Evolutionary conservation across 2,329 filamentous ascomycete species (phyloP), one percentile per base, ranked within the genome.

Genomic region (Diaporthe sp.): DNA sequence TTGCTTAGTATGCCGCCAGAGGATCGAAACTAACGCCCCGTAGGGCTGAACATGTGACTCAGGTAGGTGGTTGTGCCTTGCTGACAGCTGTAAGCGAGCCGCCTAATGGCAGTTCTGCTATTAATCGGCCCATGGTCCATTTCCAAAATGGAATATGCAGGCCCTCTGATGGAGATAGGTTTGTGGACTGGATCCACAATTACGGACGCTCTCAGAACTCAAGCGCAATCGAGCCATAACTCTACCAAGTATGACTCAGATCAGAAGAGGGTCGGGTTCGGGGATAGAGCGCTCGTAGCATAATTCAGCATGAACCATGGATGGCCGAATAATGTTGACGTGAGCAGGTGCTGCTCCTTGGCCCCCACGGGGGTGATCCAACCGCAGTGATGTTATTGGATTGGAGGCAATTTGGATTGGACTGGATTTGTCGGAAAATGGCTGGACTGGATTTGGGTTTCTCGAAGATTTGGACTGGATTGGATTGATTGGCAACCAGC

Each of bases 1-100:
- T 53, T 51, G 63, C 63, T 68, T 68, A 68, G 44, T 53, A 68
- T 50, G 63, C 63, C 32, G 32, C 44, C 47, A 37, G 9, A 53
- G 47, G 63, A 68, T 68, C 47, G 27, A 53, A 25, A 39, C 63
- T 53, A 53, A 51, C 32, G 63, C 63, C 63, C n/a, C 13, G 32
- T 68, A 68, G 63, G 63, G 63, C 63, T 68, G 63, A 22, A 53
- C 63, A 68, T 68, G 63, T 68, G 63, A 53, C 32, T 39, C 44
- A 51, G 8, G 32, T 12, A 47, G 19, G 47, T 22, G 32, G 17
- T 47, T 53, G 44, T 66, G 30, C 44, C 44, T 37, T 35, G 44
- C 30, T 25, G 53, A 32, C n/a, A 22, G 32, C 9, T 53, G 63
- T 68, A 37, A 68, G 63, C 47, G 47, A 30, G 3, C 42, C 42